Base-by-base conservation (phyloP, 2,329 filamentous ascomycete genomes). In the Xylariaceae sp. region DNA sequence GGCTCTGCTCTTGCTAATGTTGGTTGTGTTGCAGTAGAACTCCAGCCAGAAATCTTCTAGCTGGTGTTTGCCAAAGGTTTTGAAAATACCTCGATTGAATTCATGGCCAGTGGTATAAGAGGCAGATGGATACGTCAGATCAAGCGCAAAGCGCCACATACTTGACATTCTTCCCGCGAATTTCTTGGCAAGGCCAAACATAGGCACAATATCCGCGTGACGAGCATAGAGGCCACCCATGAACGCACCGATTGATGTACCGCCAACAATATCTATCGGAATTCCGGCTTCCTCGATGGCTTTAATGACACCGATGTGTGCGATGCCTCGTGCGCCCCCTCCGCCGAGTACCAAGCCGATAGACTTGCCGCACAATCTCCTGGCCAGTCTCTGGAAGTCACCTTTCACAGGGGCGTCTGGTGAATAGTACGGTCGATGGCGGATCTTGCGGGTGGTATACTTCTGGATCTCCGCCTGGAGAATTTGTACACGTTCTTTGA, bases 41-140 rank as follows among this genome's bases (percentile, higher is more conserved):
- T 96, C 91, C 11, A 99, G 81, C 94, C 94, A 99, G 66, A 97
- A 99, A 69, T 99, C 94, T 72, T 99, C 94, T 52, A 99, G 97
- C 67, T 97, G 94, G 10, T 90, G 89, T 64, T 97, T 90, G 13
- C 92, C 94, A 68, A 99, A 97, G 0, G 93, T 91, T 71, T 99
- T 99, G 82, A 97, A 99, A 59, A 99, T 97, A 39, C 94, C 94
- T 6, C 94, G 89, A 64, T 99, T 99, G 80, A 99, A 99, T 65
- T 99, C 94, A 67, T 99, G 94, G 1, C 94, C 94, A 0, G 94
- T 99, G 1, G 95, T 99, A 72, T 99, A 99, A 1, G 93, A 96
- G 7, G 90, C 90, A 6, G 93, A 94, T 0, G 94, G 94, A 69
- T 99, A 99, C 0, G 94, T 99, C 62, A 99, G 72, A 66, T 99